Evolutionary conservation across 352 stramenopile species (phyloP), one percentile per base, ranked within the genome.

Genomic region (Thalassiosira hispida): DNA sequence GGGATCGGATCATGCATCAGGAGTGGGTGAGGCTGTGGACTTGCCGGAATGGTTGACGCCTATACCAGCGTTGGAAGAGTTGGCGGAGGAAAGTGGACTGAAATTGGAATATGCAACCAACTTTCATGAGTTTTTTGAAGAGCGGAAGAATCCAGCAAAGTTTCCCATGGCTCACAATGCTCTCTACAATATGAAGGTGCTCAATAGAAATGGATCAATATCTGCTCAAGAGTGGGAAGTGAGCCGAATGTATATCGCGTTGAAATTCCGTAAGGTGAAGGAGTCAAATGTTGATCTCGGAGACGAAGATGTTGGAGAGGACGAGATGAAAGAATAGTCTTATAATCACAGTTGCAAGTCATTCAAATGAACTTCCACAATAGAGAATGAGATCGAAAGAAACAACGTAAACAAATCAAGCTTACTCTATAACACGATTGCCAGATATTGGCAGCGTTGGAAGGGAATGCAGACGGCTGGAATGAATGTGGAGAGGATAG

Each of bases 161-260:
- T 73, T 85, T 70, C 72, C 71, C 14, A 75, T 77, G 25, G 85
- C 83, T 27, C 89, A 93, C 49, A 85, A 82, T 55, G 77, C 81
- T 31, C 66, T 93, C 42, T 92, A 92, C 53, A 93, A 89, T 65
- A 94, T 94, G 90, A 93, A 92, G 49, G 90, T 93, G 7, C 67
- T 92, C 38, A 93, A 92, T 55, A 66, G 68, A 9, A 67, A 87
- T 63, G 88, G 88, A 33, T 84, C 81, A 0, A 91, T 94, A 55
- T 90, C 79, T 8, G 57, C 77, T 9, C 79, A 92, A 25, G 88
- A 94, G 82, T 94, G 88, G 88, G 87, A 91, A 9, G 83, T 94
- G 0, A 92, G 80, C 68, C 38, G 88, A 12, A 80, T 94, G 65
- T 94, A 94, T 70, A 64, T 83, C 16, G 88, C 90, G 14, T 64